Evolutionary conservation across 1,139 yeast species (phyloP), one percentile per base, ranked within the genome.

Genomic region (Taiozyma sp.): DNA sequence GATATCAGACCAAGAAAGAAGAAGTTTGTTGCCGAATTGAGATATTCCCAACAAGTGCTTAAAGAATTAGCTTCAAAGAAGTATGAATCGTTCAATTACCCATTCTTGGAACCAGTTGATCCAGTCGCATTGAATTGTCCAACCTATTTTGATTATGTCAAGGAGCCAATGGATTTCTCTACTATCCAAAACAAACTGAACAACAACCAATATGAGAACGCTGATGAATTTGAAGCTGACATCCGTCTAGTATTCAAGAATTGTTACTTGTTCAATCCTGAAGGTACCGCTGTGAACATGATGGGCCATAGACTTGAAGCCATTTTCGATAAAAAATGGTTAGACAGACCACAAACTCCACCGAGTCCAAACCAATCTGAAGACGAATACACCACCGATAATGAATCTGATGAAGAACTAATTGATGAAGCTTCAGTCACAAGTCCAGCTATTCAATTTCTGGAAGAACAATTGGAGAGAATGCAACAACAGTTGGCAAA

Each of bases 101-200:
- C 99, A 35, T 93, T 93, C 63, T 72, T 93, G 62, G 85, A 80
- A 53, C 99, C 99, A 0, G 99, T 93, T 45, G 99, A 95, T 67
- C 93, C 97, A 0, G 90, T 90, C 35, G 96, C 97, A 10, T 77
- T 91, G 62, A 90, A 89, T 63, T 85, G 95, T 59, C 99, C 99
- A 35, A 83, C 90, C 47, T 93, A 95, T 68, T 77, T 79, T 62
- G 93, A 91, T 58, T 73, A 89, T 53, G 84, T 93, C 53, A 89
- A 88, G 68, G 80, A 83, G 60, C 99, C 99, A 52, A 95, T 93
- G 99, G 99, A 93, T 70, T 76, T 93, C 61, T 83, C 95, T 43
- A 90, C 98, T 0, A 79, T 93, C 53, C 85, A 84, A 61, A 77
- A 82, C 48, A 93, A 90, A 68, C 74, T 89, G 60, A 81, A 84